phyloP scores from a whole-genome alignment of 306 rosid species.

The Gillenia trifoliata region DNA sequence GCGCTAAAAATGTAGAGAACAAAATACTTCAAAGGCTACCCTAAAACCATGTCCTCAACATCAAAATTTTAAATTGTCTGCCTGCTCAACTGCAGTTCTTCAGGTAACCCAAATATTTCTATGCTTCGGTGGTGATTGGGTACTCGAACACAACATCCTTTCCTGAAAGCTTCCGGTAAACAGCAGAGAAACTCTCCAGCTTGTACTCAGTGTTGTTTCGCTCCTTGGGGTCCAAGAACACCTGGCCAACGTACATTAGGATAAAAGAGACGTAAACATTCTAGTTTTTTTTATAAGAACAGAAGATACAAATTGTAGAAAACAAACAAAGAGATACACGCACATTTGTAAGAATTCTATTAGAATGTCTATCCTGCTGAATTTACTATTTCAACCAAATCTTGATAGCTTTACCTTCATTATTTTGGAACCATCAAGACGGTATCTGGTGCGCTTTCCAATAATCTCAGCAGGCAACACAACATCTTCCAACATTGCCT shows the following conservation, averaged over 20 bases:
- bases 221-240: constrained; percentile 85
- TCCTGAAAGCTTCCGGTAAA: constrained; percentile 79
- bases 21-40: constrained; percentile 8
- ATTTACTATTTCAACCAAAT: background rate
- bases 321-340: background rate
- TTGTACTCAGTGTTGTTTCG: constrained; percentile 79
- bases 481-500: constrained; percentile 81
- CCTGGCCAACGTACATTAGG: constrained; percentile 25
- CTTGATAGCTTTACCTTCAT: constrained; percentile 50
- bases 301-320: background rate
- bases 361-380: background rate
- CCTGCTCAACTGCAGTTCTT: constrained; percentile 11
- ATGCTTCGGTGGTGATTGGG: constrained; percentile 62
- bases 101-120: constrained; percentile 6
- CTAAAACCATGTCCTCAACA: background rate
- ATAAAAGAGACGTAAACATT: background rate
- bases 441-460: constrained; percentile 75
- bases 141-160: constrained; percentile 85
- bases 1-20: background rate
- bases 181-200: constrained; percentile 76
- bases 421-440: constrained; percentile 75
- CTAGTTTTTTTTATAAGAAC: background rate
- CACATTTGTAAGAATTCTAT: background rate
- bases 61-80: constrained; percentile 13
- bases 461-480: constrained; percentile 90